Percentiles rank a stretch among this genome's conserved stretches.
phyloP scores from a whole-genome alignment of 768 basidiomycete genomes.

The Piloderma croceum region DNA sequence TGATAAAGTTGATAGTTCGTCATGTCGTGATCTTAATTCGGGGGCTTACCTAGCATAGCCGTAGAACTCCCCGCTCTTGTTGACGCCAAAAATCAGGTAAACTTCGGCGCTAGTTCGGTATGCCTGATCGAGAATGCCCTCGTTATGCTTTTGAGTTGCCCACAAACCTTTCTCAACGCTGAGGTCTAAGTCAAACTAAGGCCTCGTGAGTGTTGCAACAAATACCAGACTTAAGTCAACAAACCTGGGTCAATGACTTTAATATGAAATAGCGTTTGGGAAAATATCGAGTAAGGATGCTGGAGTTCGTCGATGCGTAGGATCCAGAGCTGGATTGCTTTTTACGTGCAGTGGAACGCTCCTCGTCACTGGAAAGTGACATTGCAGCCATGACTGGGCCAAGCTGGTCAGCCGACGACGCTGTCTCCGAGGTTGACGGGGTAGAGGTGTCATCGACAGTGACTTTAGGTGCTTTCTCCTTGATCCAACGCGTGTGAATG shows the following conservation, averaged over 20 bases:
- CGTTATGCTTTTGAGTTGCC: constrained; percentile 93
- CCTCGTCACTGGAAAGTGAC: constrained; percentile 38
- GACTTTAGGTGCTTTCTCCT: constrained; percentile 45
- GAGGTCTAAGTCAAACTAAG: constrained; percentile 69
- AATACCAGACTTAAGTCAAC: constrained; percentile 13
- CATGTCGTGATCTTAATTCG: too few relatives aligned
- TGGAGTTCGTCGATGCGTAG: constrained; percentile 78
- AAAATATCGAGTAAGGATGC: constrained; percentile 68
- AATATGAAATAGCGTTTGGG: constrained; percentile 90
- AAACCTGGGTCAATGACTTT: constrained; percentile 77
- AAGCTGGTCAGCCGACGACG: constrained; percentile 9
- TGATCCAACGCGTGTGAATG: constrained; percentile 80
- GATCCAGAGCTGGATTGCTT: constrained; percentile 57
- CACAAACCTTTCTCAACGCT: constrained; percentile 77
- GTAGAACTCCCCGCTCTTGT: constrained; percentile 92
- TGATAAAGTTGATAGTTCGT: too few relatives aligned
- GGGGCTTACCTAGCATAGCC: constrained; percentile 74
- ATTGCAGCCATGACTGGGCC: constrained; percentile 13
- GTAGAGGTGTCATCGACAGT: constrained; percentile 16
- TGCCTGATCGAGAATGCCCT: constrained; percentile 86
- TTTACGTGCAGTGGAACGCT: constrained; percentile 15
- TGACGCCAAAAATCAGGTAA: constrained; percentile 85
- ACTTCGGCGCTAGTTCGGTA: constrained; percentile 89
- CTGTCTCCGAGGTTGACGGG: constrained; percentile 5
- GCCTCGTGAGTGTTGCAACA: background rate